These are phyloP conservation scores for Gossypium australe DNA, from an alignment of 345 rosid genomes.

Conservation along the genomic window DNA sequence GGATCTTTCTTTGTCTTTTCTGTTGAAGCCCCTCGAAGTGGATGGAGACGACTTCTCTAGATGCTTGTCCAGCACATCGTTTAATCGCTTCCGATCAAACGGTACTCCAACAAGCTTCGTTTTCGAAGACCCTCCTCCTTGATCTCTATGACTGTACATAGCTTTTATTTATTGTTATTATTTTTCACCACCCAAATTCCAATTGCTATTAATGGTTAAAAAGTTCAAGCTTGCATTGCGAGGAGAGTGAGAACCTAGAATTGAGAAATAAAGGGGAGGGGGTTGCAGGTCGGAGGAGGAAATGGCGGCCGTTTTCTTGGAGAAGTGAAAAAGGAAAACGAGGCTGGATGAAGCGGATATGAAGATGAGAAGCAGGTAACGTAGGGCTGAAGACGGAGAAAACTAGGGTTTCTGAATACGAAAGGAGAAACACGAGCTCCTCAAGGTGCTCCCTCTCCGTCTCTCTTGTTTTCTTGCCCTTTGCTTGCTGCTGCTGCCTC, in stretches of 20 bases:
- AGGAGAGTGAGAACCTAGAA: neutral
- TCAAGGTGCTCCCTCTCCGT: constrained; percentile 23
- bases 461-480: constrained; percentile 6
- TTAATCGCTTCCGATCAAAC: constrained; percentile 80
- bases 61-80: constrained; percentile 86
- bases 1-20: constrained; percentile 54
- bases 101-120: constrained; percentile 69
- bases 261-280: constrained; percentile 10
- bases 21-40: constrained; percentile 58
- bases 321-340: neutral
- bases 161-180: constrained; percentile 15
- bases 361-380: neutral
- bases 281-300: neutral
- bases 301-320: neutral
- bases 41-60: constrained; percentile 87
- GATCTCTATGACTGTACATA: constrained; percentile 60
- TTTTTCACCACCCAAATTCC: neutral
- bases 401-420: constrained; percentile 33
- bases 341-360: neutral
- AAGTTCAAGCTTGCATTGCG: neutral
- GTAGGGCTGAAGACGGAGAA: constrained; percentile 11
- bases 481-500: too few relatives aligned
- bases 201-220: neutral
- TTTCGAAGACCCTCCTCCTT: constrained; percentile 68
- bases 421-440: constrained; percentile 24